These are phyloP conservation scores for Thermothielavioides terrestris DNA, from an alignment of 495 filamentous ascomycete species.

Conservation along the genomic window DNA sequence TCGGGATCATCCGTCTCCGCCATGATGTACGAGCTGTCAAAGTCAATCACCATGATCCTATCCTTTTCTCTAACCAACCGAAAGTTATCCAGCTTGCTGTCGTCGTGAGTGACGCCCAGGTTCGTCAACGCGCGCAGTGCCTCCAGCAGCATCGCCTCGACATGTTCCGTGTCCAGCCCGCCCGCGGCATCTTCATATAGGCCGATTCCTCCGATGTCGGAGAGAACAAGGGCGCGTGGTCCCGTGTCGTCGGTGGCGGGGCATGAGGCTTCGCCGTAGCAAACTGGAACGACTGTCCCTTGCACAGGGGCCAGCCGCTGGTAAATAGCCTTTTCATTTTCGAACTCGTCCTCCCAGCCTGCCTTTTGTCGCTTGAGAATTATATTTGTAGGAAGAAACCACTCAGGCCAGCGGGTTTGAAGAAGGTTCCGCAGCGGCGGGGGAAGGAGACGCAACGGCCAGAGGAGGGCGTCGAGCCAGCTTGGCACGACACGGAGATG, in stretches of 20 bases:
- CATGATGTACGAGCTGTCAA: too few relatives aligned
- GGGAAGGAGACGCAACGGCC: not conserved
- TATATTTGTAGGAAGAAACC: not conserved
- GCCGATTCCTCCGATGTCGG: slow-evolving; percentile 1
- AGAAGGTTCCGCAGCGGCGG: not conserved
- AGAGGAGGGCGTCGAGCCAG: not conserved
- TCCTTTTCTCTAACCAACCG: not conserved
- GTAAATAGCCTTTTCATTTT: not conserved
- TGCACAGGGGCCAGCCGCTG: not conserved
- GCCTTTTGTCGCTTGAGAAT: not conserved
- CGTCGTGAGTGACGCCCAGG: not conserved
- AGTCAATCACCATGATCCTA: not conserved
- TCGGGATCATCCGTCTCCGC: too few relatives aligned
- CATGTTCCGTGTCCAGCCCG: too few relatives aligned
- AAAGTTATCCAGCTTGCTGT: not conserved
- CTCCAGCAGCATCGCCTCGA: not conserved
- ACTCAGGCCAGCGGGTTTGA: not conserved
- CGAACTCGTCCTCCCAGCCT: not conserved
- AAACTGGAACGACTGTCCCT: not conserved
- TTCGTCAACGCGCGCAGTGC: not conserved
- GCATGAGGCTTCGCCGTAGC: not conserved
- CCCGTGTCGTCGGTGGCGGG: not conserved
- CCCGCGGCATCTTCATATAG: too few relatives aligned
- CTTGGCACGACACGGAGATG: too few relatives aligned
- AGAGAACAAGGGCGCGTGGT: not conserved